These are phyloP conservation scores for Cyamopsis tetragonoloba DNA, from an alignment of 306 rosid genomes.

Conservation along the genomic window DNA sequence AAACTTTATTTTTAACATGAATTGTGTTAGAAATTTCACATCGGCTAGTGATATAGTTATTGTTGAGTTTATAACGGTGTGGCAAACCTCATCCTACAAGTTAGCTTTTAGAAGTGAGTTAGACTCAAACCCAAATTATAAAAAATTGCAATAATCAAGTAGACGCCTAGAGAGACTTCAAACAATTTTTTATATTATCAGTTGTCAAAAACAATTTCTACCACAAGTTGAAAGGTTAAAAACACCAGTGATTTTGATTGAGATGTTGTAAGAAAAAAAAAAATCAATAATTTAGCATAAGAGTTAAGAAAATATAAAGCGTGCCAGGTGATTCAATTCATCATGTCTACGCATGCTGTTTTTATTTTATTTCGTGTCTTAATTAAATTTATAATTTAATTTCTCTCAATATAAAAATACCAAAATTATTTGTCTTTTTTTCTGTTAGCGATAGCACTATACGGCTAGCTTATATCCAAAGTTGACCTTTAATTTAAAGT, in stretches of 20 bases:
- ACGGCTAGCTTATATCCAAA: neutral
- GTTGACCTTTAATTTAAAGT: neutral
- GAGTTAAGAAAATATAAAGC: neutral
- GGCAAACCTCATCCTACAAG: too few relatives aligned
- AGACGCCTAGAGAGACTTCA: neutral
- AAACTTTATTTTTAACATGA: too few relatives aligned
- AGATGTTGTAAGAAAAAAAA: neutral
- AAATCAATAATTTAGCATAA: neutral
- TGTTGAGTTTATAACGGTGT: too few relatives aligned
- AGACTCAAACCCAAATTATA: too few relatives aligned
- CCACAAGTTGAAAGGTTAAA: neutral
- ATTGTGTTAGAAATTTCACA: too few relatives aligned
- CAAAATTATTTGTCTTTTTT: neutral
- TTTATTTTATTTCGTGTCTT: neutral
- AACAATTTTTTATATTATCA: neutral
- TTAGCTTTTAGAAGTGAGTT: too few relatives aligned
- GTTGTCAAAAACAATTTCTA: neutral
- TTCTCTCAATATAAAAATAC: neutral
- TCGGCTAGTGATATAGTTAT: too few relatives aligned
- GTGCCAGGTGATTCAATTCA: conserved; percentile 7
- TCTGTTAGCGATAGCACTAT: neutral
- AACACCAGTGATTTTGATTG: neutral
- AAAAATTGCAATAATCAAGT: neutral
- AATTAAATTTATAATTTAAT: neutral
- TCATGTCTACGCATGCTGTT: neutral